These are phyloP conservation scores for Kurtzmaniella cleridarum DNA, from an alignment of 805 yeast species.

Conservation along the genomic window DNA sequence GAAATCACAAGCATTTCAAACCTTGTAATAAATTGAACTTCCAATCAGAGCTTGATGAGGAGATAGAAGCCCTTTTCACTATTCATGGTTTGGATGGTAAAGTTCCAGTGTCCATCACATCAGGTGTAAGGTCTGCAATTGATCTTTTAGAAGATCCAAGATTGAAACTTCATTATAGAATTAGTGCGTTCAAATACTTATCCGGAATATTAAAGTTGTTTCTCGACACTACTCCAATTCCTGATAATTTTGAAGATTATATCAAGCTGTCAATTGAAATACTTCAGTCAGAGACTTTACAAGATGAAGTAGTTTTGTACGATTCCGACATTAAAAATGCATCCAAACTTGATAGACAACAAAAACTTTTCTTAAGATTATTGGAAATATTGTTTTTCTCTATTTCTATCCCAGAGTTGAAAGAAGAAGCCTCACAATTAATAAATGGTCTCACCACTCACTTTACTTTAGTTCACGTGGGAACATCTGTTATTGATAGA, in stretches of 20 bases:
- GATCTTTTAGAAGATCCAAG: constrained; percentile 65
- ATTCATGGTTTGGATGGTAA: constrained; percentile 59
- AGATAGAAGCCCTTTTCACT: constrained; percentile 60
- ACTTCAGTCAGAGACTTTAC: constrained; percentile 35
- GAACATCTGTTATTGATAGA: constrained; percentile 65
- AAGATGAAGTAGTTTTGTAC: constrained; percentile 29
- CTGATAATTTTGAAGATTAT: constrained; percentile 36
- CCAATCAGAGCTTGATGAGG: constrained; percentile 56
- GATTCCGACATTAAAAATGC: constrained; percentile 43
- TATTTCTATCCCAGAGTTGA: constrained; percentile 65
- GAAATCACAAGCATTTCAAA: constrained; percentile 80
- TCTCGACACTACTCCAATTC: constrained; percentile 50
- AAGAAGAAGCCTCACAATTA: constrained; percentile 59
- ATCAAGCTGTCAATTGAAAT: constrained; percentile 47
- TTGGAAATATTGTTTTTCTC: constrained; percentile 72
- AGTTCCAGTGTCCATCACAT: constrained; percentile 72
- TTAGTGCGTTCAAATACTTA: constrained; percentile 73
- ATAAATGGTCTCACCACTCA: constrained; percentile 71
- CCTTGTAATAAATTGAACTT: constrained; percentile 65
- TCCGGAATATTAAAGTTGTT: constrained; percentile 62
- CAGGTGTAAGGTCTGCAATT: constrained; percentile 78
- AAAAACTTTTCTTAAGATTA: constrained; percentile 57
- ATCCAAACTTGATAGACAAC: constrained; percentile 51
- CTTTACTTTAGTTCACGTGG: constrained; percentile 70
- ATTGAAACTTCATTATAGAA: constrained; percentile 59